phyloP scores from a whole-genome alignment of 352 stramenopile species.

The Globisporangium lucens region DNA sequence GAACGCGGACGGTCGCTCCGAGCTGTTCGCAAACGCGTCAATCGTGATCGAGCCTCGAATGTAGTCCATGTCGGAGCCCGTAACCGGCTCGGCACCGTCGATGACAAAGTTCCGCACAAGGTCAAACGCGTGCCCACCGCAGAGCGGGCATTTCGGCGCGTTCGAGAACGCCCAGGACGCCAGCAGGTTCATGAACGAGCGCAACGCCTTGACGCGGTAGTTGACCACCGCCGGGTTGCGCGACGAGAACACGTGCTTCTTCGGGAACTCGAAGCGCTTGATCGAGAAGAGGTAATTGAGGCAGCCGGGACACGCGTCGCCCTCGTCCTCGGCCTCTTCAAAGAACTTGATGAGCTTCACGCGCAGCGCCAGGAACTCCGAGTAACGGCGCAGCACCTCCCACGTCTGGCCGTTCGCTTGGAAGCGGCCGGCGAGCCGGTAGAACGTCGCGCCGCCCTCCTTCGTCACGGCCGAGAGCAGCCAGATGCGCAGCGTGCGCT shows the following conservation, averaged over 20 bases:
- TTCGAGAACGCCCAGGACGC: slow-evolving; percentile 81
- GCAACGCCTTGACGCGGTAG: slow-evolving; percentile 80
- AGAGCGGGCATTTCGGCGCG: slow-evolving; percentile 81
- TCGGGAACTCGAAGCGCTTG: slow-evolving; percentile 79
- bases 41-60: slow-evolving; percentile 66
- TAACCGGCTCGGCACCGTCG: slow-evolving; percentile 46
- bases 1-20: slow-evolving; percentile 22
- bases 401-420: slow-evolving; percentile 61
- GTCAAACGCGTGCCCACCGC: slow-evolving; percentile 76
- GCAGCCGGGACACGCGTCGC: slow-evolving; percentile 75
- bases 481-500: slow-evolving; percentile 60
- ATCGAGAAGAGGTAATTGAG: slow-evolving; percentile 78
- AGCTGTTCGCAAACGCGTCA: slow-evolving; percentile 43
- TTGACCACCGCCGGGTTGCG: slow-evolving; percentile 74
- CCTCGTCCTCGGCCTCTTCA: slow-evolving; percentile 51
- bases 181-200: slow-evolving; percentile 80
- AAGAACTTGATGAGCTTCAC: slow-evolving; percentile 81
- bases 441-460: slow-evolving; percentile 53
- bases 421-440: slow-evolving; percentile 70
- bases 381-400: slow-evolving; percentile 84
- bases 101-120: slow-evolving; percentile 79
- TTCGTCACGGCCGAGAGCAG: slow-evolving; percentile 54
- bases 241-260: slow-evolving; percentile 85
- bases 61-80: slow-evolving; percentile 60
- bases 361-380: slow-evolving; percentile 76